phyloP scores from a whole-genome alignment of 305 asterid genomes.

The Fraxinus nigra region DNA sequence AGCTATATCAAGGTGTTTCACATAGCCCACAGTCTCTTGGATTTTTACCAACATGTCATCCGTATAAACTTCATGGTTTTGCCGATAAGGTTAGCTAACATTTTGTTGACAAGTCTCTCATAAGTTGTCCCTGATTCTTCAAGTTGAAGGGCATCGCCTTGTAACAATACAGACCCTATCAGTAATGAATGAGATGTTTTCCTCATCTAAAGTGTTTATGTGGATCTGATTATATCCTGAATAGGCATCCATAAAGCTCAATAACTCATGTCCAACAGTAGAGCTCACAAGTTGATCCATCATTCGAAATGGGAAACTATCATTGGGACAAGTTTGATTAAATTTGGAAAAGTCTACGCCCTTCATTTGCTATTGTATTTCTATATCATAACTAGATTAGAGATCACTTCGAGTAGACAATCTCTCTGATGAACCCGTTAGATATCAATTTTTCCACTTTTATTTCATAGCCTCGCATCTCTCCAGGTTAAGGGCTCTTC shows the following conservation, averaged over 20 bases:
- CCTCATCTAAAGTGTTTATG: not conserved
- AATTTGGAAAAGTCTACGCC: not conserved
- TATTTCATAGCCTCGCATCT: no score
- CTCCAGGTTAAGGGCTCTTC: no score
- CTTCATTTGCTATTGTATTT: no score
- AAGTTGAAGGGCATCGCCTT: not conserved
- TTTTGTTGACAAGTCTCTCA: not conserved
- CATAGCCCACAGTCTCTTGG: not conserved
- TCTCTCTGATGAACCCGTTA: no score
- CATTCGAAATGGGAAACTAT: not conserved
- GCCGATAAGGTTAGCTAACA: not conserved
- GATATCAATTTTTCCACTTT: no score
- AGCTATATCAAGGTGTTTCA: not conserved
- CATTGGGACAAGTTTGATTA: not conserved
- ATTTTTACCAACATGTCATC: not conserved
- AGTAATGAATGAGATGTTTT: not conserved
- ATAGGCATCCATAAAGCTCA: not conserved
- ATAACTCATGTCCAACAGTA: not conserved
- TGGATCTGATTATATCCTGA: not conserved
- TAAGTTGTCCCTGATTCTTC: not conserved
- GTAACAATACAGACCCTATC: not conserved
- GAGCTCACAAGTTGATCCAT: not conserved
- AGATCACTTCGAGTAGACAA: no score
- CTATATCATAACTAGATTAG: no score
- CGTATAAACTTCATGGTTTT: not conserved